Base-by-base conservation (phyloP, 495 filamentous ascomycete genomes). In the Podospora fimiseda region DNA sequence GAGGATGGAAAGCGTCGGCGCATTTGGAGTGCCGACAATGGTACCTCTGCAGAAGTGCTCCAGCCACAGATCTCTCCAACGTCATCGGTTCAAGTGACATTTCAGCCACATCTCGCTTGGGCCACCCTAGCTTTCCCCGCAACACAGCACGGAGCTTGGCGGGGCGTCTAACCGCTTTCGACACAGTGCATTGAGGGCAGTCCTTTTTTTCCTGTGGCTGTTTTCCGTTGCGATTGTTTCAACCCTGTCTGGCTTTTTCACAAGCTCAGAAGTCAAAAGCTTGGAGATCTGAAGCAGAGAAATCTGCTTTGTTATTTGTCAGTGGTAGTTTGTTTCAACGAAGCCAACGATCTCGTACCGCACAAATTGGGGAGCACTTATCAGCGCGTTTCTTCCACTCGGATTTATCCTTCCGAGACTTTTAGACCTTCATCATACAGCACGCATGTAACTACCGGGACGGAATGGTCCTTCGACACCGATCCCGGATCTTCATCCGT, bases 41-140 rank as follows among this genome's bases (percentile, higher is more conserved):
- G 39, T n/a, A 18, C 11, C n/a, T n/a, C n/a, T n/a, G 16, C 8
- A 18, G 11, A 5, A 14, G 11, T 44, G 41, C n/a, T 43, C 27
- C 47, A 59, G 56, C 56, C 56, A 59, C 56, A 59, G n/a, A 15
- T 19, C 13, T 36, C 42, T 9, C 40, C 27, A 38, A 53, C 50
- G 55, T 53, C 50, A 58, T 51, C 42, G 41, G 8, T 43, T 3
- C 22, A 20, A 45, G 20, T 16, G n/a, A n/a, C n/a, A n/a, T n/a
- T n/a, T n/a, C n/a, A n/a, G n/a, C n/a, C n/a, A n/a, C n/a, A n/a
- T n/a, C n/a, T n/a, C n/a, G n/a, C n/a, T n/a, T n/a, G n/a, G 21
- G 14, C 18, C 36, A 27, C 15, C 30, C 18, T 46, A 50, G 30
- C 41, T 40, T 57, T 52, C 56, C 50, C 50, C 56, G 46, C 50